phyloP scores from a whole-genome alignment of 2,329 filamentous ascomycete species.

The Macrophomina tecta region DNA sequence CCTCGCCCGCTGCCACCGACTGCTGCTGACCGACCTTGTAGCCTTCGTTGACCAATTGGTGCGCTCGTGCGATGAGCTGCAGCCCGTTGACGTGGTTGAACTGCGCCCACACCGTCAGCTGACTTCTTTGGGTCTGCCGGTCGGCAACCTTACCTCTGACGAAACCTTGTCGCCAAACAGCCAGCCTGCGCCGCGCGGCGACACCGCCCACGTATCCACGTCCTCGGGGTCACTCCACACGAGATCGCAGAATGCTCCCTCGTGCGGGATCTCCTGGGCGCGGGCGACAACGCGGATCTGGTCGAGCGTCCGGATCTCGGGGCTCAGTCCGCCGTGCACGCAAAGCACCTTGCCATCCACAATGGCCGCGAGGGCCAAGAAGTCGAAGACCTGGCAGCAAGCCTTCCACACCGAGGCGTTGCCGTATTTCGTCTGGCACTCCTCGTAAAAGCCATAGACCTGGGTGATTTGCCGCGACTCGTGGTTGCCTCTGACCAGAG shows the following conservation, averaged over 20 bases:
- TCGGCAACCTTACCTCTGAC: slow-evolving; percentile 57
- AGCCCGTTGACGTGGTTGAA: slow-evolving; percentile 80
- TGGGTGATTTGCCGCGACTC: slow-evolving; percentile 99
- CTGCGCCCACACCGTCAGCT: slow-evolving; percentile 37
- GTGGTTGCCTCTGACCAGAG: slow-evolving; percentile 82
- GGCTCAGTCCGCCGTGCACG: slow-evolving; percentile 93
- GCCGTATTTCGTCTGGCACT: slow-evolving; percentile 97
- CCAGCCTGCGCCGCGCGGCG: slow-evolving; percentile 71
- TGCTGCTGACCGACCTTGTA: slow-evolving; percentile 62
- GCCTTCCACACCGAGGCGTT: slow-evolving; percentile 99
- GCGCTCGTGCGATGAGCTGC: slow-evolving; percentile 73
- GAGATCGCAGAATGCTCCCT: slow-evolving; percentile 97
- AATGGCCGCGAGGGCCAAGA: slow-evolving; percentile 92
- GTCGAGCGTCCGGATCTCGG: slow-evolving; percentile 95
- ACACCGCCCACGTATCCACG: slow-evolving; percentile 73
- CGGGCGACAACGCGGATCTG: slow-evolving; percentile 80
- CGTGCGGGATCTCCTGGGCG: slow-evolving; percentile 94
- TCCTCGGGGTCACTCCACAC: slow-evolving; percentile 87
- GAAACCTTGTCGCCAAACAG: slow-evolving; percentile 74
- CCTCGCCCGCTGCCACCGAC: not conserved
- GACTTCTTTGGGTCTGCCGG: not conserved
- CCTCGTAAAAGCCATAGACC: slow-evolving; percentile 99
- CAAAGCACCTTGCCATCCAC: slow-evolving; percentile 99
- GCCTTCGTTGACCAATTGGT: slow-evolving; percentile 78
- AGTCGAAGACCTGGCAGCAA: slow-evolving; percentile 98